These are phyloP conservation scores for Picea sitchensis DNA, from an alignment of 75 land plant genomes.

Conservation along the genomic window DNA sequence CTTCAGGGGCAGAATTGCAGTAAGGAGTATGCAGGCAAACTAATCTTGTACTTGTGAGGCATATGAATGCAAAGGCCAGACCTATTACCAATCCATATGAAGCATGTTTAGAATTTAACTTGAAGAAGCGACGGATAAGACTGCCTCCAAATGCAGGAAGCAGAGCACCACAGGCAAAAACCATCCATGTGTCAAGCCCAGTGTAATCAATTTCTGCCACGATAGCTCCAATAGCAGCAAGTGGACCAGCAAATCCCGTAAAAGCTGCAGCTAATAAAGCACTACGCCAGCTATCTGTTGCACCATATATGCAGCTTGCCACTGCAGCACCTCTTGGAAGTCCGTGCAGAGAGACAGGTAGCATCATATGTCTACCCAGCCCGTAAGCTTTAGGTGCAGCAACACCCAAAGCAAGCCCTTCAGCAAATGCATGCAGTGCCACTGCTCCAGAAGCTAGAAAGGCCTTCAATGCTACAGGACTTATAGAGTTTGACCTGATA, in stretches of 20 bases:
- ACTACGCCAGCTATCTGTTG: constrained; percentile 66
- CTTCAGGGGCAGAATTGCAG: constrained; percentile 91
- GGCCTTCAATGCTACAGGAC: constrained; percentile 56
- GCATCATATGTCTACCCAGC: constrained; percentile 70
- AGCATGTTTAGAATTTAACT: constrained; percentile 39
- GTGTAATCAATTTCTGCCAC: constrained; percentile 74
- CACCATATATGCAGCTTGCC: constrained; percentile 87
- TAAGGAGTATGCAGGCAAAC: constrained; percentile 96
- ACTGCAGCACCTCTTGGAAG: constrained; percentile 95
- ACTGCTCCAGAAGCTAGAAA: constrained; percentile 66
- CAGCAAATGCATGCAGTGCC: constrained; percentile 78
- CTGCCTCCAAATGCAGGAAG: constrained; percentile 56
- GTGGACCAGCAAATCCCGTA: constrained; percentile 81
- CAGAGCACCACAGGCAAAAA: constrained; percentile 84
- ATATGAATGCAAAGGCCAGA: constrained; percentile 55
- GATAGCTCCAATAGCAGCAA: constrained; percentile 83
- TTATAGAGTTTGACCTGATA: constrained; percentile 23
- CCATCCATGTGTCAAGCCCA: constrained; percentile 86
- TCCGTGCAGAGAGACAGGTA: constrained; percentile 90
- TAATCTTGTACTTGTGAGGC: constrained; percentile 75
- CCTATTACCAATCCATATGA: constrained; percentile 64
- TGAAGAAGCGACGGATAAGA: constrained; percentile 51
- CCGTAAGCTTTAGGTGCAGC: constrained; percentile 97
- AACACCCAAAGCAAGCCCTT: constrained; percentile 94
- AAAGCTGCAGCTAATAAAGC: constrained; percentile 68